Evolutionary conservation across 2,329 filamentous ascomycete species (phyloP).

Genomic region (Sporothrix dimorphospora): DNA sequence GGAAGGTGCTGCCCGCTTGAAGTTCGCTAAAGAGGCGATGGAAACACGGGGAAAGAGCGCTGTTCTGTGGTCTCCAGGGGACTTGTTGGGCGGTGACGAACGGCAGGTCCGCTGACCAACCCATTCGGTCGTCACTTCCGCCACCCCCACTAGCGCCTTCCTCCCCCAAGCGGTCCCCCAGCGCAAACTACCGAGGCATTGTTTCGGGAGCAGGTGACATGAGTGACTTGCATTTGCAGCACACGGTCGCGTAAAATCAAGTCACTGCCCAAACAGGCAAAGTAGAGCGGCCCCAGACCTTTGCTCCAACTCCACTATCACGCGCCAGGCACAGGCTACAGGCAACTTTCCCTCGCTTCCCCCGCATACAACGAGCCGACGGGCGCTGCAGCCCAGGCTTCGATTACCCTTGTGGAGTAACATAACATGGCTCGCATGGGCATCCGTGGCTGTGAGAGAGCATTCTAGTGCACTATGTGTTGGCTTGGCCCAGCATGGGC

Average conservation of each 20-base stretch:
- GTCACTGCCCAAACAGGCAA: neutral
- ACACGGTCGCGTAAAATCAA: neutral
- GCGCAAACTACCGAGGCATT: conserved; percentile 27
- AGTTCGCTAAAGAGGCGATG: too few species aligned
- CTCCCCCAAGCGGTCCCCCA: neutral
- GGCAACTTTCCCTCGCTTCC: conserved; percentile 5
- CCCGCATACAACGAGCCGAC: conserved; percentile 2
- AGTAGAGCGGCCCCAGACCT: neutral
- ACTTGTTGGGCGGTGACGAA: conserved; percentile 24
- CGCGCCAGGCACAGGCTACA: conserved; percentile 2
- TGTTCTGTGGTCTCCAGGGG: neutral
- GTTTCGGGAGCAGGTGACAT: conserved; percentile 29
- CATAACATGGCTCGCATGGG: too few species aligned
- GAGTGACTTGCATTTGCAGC: neutral
- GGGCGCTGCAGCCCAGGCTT: neutral
- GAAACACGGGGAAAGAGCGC: conserved; percentile 16
- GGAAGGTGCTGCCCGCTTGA: conserved; percentile 5
- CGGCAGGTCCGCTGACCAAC: conserved; percentile 25
- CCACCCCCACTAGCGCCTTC: neutral
- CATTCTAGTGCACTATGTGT: too few species aligned
- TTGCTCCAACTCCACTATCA: conserved; percentile 19
- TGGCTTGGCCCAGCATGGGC: too few species aligned
- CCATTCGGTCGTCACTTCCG: conserved; percentile 7
- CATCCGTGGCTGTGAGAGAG: too few species aligned
- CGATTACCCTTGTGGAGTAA: neutral